These are phyloP conservation scores for Micractinium conductrix DNA, from an alignment of 139 green algal species.

Conservation along the genomic window DNA sequence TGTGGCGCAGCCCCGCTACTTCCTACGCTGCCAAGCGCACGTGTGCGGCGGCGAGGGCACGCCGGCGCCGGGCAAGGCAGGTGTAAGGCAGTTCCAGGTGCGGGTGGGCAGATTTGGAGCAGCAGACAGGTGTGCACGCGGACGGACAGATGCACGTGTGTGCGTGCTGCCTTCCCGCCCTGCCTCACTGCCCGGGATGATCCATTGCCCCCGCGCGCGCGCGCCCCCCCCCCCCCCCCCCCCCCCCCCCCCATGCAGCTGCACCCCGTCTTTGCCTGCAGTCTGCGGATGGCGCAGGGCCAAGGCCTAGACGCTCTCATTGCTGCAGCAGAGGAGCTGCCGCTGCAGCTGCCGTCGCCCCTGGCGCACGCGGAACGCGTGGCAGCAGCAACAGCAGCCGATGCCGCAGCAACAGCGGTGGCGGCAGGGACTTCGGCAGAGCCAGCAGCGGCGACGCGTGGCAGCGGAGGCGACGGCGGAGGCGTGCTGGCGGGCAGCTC, in stretches of 20 bases:
- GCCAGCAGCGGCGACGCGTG: neutral
- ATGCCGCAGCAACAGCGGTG: neutral
- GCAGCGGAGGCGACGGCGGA: neutral
- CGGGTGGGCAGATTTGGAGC: neutral
- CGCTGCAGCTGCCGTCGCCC: conserved; percentile 1
- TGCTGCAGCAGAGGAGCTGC: neutral
- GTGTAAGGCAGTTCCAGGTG: conserved; percentile 29
- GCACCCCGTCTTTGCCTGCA: conserved; percentile 58
- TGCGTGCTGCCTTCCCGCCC: too few relatives aligned
- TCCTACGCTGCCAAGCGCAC: conserved; percentile 12
- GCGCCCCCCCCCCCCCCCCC: neutral
- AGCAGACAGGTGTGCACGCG: too few relatives aligned
- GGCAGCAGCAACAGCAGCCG: neutral
- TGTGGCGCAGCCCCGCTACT: conserved; percentile 22
- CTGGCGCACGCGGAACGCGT: too few relatives aligned
- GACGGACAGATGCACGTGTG: neutral
- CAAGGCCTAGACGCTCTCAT: conserved; percentile 26
- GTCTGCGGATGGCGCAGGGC: conserved; percentile 45
- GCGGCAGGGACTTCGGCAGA: neutral
- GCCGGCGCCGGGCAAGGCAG: neutral
- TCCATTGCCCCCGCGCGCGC: neutral
- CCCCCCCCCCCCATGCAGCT: neutral
- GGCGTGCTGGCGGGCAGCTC: neutral
- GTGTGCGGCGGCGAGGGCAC: conserved; percentile 28
- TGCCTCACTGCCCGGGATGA: neutral